These are phyloP conservation scores for Blastomyces emzantsi DNA, from an alignment of 2,329 filamentous ascomycete species.

Conservation along the genomic window DNA sequence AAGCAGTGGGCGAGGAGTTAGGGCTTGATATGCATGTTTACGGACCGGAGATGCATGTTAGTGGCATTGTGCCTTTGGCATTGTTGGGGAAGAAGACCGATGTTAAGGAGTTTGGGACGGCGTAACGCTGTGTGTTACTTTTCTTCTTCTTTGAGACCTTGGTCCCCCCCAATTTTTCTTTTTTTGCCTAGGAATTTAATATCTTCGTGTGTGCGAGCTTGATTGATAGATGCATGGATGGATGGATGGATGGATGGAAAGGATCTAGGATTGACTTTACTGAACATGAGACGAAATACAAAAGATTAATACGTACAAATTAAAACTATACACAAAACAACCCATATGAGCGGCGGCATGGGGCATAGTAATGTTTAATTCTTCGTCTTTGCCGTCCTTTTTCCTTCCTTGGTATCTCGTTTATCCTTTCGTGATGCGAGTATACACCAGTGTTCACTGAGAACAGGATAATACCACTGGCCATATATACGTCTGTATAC, in stretches of 20 bases:
- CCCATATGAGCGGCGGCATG: not conserved
- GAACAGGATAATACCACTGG: too few species aligned
- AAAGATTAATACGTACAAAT: not conserved
- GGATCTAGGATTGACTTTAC: not conserved
- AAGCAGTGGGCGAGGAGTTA: conserved; percentile 87
- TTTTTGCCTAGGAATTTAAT: not conserved
- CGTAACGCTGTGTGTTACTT: not conserved
- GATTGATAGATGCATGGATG: not conserved
- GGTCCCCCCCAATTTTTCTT: not conserved
- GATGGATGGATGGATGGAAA: not conserved
- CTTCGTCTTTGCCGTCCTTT: not conserved
- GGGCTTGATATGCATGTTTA: conserved; percentile 91
- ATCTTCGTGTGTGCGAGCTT: not conserved
- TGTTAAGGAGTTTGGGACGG: conserved; percentile 51
- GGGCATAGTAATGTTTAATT: not conserved
- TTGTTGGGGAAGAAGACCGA: conserved; percentile 56
- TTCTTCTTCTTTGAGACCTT: not conserved
- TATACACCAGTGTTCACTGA: too few species aligned
- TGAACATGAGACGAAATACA: not conserved
- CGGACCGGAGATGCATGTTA: conserved; percentile 77
- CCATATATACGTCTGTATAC: too few species aligned
- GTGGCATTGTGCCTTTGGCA: conserved; percentile 89
- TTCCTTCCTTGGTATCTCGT: too few species aligned
- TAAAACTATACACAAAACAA: not conserved
- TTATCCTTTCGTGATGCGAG: not conserved